Evolutionary conservation across 108 stramenopile species (phyloP), one percentile per base, ranked within the genome.

Genomic region (Nitzschia putrida): DNA sequence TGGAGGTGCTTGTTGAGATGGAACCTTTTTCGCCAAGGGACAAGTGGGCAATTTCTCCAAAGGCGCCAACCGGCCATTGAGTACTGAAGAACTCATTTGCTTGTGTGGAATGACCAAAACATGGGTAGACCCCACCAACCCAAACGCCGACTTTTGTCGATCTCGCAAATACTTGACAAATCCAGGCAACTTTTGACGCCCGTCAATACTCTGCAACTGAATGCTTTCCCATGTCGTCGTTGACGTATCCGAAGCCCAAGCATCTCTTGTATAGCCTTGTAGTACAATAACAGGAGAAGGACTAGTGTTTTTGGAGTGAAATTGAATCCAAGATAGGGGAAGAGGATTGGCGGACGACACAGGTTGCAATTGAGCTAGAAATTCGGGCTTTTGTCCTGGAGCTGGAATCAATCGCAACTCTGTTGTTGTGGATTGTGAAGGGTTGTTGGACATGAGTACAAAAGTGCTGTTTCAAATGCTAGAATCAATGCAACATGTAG

Each of bases 261-360:
- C 70, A 67, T 94, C 93, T 24, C 90, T 67, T 5, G 93, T 89
- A 57, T 94, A 94, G 10, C 74, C 80, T 64, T 88, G 86, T 47
- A 94, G 57, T 13, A 83, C 79, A 22, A 93, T 68, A 8, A 49
- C 45, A 23, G 52, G 10, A 57, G 57, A 43, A 23, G 51, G 41
- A 34, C 4, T 34, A 34, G n/a, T n/a, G n/a, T 4, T 34, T 4
- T 34, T 34, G 38, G 76, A 18, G 9, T 34, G 25, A 13, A 57
- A 20, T 39, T 52, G 57, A 22, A 24, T 25, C 67, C 67, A 68
- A 11, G 53, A 34, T 12, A 16, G 22, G 5, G 61, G 71, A 22
- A 23, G n/a, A 37, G 20, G 11, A 20, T 34, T 12, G 1, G 47
- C 4, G 18, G 47, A 49, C 2, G 14, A 18, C 1, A 49, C 47